These are phyloP conservation scores for Penicillium atrosanguineum DNA, from an alignment of 495 filamentous ascomycete genomes.

Conservation along the genomic window DNA sequence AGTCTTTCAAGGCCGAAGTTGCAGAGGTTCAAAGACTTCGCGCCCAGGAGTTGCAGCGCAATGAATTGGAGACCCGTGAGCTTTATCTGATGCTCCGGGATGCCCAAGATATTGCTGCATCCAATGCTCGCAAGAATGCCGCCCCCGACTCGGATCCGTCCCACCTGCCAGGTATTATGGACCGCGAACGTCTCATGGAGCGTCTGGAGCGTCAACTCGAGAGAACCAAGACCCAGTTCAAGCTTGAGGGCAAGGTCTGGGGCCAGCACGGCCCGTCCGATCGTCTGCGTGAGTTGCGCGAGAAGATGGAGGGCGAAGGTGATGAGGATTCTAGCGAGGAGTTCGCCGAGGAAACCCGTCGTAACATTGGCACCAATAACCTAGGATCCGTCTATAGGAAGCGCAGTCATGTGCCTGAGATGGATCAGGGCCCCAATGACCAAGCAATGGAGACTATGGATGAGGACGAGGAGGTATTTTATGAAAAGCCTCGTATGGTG, in stretches of 20 bases:
- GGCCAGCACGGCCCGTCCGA: conserved; percentile 86
- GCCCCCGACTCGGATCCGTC: conserved; percentile 57
- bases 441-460: conserved; percentile 35
- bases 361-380: conserved; percentile 52
- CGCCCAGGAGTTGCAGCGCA: conserved; percentile 88
- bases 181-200: conserved; percentile 87
- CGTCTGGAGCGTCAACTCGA: conserved; percentile 92
- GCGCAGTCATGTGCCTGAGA: conserved; percentile 50
- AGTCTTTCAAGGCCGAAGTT: conserved; percentile 83
- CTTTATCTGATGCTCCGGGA: conserved; percentile 98
- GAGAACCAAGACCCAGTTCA: conserved; percentile 95
- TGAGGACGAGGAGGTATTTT: conserved; percentile 49
- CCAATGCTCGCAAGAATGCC: conserved; percentile 67
- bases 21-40: conserved; percentile 82
- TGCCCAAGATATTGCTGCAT: conserved; percentile 91
- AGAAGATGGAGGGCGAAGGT: conserved; percentile 80
- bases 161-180: conserved; percentile 88
- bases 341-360: conserved; percentile 50
- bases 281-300: conserved; percentile 83
- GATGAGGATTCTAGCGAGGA: conserved; percentile 45
- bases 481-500: conserved; percentile 65
- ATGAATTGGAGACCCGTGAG: conserved; percentile 93
- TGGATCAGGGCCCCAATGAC: conserved; percentile 40
- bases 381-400: conserved; percentile 66
- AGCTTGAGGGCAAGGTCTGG: conserved; percentile 94